Evolutionary conservation across 108 stramenopile genomes (phyloP).

Genomic region (Nannochloropsis salina): DNA sequence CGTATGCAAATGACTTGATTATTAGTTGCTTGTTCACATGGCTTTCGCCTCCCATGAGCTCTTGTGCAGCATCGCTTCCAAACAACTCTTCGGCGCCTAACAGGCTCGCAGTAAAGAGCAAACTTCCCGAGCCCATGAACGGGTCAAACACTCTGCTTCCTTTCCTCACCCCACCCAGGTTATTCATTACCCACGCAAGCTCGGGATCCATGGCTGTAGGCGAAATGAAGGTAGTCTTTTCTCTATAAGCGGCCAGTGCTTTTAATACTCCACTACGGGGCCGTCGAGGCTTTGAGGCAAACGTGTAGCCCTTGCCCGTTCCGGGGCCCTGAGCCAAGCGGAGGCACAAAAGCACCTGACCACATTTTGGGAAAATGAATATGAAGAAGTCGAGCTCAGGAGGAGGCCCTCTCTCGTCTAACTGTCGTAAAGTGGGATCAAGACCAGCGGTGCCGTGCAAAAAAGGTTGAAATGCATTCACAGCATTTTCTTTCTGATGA

Average conservation of each 20-base stretch:
- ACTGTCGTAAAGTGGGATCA: not conserved
- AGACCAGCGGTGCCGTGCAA: not conserved
- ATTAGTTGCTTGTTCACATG: not conserved
- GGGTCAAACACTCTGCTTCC: not conserved
- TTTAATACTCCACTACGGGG: not conserved
- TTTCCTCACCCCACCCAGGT: not conserved
- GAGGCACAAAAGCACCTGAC: not conserved
- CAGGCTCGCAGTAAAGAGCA: constrained; percentile 2
- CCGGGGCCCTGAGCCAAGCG: not conserved
- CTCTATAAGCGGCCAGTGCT: not conserved
- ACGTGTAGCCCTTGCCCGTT: not conserved
- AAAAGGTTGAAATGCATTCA: not conserved
- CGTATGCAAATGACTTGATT: not conserved
- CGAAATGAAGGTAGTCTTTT: not conserved
- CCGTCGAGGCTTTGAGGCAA: not conserved
- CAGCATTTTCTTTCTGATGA: no score
- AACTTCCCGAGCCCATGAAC: constrained; percentile 10
- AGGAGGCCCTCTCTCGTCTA: not conserved
- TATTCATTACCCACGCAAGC: constrained; percentile 7
- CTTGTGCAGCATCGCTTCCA: not conserved
- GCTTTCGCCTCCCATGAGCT: not conserved
- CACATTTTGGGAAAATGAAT: not conserved
- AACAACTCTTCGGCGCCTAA: not conserved
- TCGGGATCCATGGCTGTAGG: constrained; percentile 5
- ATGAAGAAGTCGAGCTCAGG: not conserved